Evolutionary conservation across 148 eudicot genomes (phyloP).

Genomic region (Linanthus parryae): DNA sequence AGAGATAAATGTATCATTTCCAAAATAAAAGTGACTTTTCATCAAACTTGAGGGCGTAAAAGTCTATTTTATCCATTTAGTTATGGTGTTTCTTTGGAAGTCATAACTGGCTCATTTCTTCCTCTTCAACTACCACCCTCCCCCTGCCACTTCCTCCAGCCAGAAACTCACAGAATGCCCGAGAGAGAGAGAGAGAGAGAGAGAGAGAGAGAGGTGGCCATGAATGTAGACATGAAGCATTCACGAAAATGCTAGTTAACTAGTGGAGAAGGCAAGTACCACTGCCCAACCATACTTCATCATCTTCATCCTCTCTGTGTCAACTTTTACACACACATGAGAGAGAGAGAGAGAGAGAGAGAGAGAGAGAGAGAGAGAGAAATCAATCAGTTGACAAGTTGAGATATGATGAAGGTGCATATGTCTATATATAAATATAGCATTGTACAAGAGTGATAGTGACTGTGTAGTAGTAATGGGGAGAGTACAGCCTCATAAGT

Average conservation of each 20-base stretch:
- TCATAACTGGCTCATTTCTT: neutral
- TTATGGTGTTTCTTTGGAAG: too few species aligned
- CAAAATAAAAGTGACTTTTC: too few species aligned
- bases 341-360: too few species aligned
- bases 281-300: conserved; percentile 5
- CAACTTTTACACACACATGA: too few species aligned
- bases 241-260: conserved; percentile 1
- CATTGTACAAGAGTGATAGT: too few species aligned
- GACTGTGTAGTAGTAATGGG: neutral
- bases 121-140: neutral
- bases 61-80: too few species aligned
- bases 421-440: too few species aligned
- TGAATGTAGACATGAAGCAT: conserved; percentile 4
- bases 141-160: neutral
- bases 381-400: conserved; percentile 8
- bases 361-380: conserved; percentile 1
- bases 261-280: neutral
- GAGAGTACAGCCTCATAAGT: neutral
- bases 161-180: neutral
- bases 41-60: too few species aligned
- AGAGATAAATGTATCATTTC: too few species aligned
- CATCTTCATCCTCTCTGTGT: neutral
- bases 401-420: too few species aligned
- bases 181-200: conserved; percentile 8
- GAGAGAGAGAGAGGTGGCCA: neutral